Evolutionary conservation across 768 basidiomycete genomes (phyloP).

Genomic region (Mycena polygramma): DNA sequence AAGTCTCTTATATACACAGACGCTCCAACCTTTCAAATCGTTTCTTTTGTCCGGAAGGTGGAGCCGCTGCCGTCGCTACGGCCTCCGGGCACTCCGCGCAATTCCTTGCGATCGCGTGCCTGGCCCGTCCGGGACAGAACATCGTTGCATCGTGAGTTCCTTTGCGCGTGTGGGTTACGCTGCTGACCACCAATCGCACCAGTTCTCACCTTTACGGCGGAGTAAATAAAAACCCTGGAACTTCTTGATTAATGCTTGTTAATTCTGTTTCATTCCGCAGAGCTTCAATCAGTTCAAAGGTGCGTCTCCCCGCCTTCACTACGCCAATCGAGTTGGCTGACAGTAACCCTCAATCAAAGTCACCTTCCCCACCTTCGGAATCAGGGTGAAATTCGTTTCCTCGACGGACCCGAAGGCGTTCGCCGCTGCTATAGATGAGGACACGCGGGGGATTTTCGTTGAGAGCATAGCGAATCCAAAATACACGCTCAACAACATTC

Average conservation of each 20-base stretch:
- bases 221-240: conserved; percentile 49
- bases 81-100: conserved; percentile 85
- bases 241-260: background rate
- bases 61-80: conserved; percentile 79
- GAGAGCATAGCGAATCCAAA: conserved; percentile 88
- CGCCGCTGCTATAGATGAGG: conserved; percentile 77
- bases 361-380: conserved; percentile 76
- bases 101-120: conserved; percentile 74
- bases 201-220: conserved; percentile 79
- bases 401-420: conserved; percentile 69
- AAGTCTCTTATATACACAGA: too few relatives aligned
- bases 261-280: conserved; percentile 43
- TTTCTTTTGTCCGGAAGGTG: conserved; percentile 52
- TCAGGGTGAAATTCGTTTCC: conserved; percentile 73
- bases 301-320: conserved; percentile 35
- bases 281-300: conserved; percentile 83
- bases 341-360: conserved; percentile 46
- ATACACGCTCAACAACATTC: conserved; percentile 74
- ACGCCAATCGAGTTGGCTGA: background rate
- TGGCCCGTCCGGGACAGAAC: conserved; percentile 79
- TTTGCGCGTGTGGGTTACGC: background rate
- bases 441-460: conserved; percentile 82
- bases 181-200: background rate
- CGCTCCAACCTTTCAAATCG: too few relatives aligned
- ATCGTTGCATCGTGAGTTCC: conserved; percentile 76